Conservation (phyloP, 176 grass and related monocot species). For the Zea mays region DNA sequence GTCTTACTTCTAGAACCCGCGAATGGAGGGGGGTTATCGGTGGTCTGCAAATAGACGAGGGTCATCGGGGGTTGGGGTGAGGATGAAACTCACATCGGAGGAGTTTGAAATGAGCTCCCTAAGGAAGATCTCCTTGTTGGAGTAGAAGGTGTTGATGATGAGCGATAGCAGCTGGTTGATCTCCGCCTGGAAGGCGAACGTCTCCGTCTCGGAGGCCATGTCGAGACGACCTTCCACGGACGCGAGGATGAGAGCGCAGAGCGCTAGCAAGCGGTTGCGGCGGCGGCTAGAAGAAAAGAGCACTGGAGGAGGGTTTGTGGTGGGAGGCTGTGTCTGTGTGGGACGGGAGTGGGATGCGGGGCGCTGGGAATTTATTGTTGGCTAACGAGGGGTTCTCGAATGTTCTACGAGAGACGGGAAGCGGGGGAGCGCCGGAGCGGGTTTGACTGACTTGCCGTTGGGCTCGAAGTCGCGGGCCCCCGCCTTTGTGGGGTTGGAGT, state of each 20-base stretch:
- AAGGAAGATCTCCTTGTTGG: conserved; percentile 99
- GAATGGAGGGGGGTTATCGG: too few species aligned
- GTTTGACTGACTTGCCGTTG: conserved; percentile 20
- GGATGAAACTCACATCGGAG: conserved; percentile 58
- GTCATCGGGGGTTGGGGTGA: too few species aligned
- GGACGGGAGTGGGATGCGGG: background rate
- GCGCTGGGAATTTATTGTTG: conserved; percentile 28
- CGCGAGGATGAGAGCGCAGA: background rate
- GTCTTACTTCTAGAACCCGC: too few species aligned
- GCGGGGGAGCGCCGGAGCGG: background rate
- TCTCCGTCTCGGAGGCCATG: conserved; percentile 89
- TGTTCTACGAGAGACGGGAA: conserved; percentile 52
- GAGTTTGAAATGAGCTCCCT: conserved; percentile 89
- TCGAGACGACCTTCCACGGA: background rate
- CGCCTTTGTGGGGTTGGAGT: background rate
- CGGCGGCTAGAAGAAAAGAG: background rate
- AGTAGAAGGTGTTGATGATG: conserved; percentile 99
- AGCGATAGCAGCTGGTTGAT: conserved; percentile 92
- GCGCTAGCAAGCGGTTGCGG: background rate
- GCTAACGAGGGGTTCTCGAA: conserved; percentile 51
- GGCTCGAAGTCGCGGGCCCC: background rate
- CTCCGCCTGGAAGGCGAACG: conserved; percentile 97
- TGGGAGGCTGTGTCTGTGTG: background rate
- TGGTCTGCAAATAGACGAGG: too few species aligned
- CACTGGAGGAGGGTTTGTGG: conserved; percentile 8